These are phyloP conservation scores for Fusarium kyushuense DNA, from an alignment of 2,329 filamentous ascomycete species.

Conservation along the genomic window DNA sequence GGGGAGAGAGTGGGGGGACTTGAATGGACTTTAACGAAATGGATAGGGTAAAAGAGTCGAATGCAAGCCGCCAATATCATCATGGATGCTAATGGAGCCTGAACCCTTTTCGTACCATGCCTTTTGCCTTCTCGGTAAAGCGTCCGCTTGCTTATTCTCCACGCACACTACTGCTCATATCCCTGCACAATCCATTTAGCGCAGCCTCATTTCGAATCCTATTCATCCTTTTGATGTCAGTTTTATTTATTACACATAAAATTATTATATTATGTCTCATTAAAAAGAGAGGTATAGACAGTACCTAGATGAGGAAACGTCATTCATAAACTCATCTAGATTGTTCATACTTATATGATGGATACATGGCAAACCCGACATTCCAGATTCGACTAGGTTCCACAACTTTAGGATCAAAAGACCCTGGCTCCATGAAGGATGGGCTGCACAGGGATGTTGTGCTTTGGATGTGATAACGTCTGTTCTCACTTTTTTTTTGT, in stretches of 20 bases:
- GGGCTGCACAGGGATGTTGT: conserved; percentile 33
- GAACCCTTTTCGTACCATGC: conserved; percentile 37
- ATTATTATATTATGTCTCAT: neutral
- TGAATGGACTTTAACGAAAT: conserved; percentile 34
- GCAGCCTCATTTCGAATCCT: conserved; percentile 39
- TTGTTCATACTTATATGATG: too few relatives aligned
- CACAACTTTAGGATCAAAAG: conserved; percentile 7
- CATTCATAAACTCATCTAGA: neutral
- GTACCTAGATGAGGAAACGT: neutral
- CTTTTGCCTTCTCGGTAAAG: conserved; percentile 39
- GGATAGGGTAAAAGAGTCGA: conserved; percentile 18
- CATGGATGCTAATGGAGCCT: conserved; percentile 23
- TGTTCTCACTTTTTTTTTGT: conserved; percentile 21
- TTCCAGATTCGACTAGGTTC: neutral
- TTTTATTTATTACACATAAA: neutral
- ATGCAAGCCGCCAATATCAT: neutral
- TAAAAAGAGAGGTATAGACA: neutral
- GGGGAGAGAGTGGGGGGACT: conserved; percentile 42
- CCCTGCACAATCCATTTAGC: conserved; percentile 38
- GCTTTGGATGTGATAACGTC: conserved; percentile 36
- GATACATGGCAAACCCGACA: neutral
- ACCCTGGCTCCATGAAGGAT: conserved; percentile 27
- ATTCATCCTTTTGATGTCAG: conserved; percentile 4
- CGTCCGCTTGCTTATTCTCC: conserved; percentile 38
- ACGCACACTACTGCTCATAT: conserved; percentile 34